Conservation (phyloP, 495 filamentous ascomycete species). For the Trichoderma parareesei region DNA sequence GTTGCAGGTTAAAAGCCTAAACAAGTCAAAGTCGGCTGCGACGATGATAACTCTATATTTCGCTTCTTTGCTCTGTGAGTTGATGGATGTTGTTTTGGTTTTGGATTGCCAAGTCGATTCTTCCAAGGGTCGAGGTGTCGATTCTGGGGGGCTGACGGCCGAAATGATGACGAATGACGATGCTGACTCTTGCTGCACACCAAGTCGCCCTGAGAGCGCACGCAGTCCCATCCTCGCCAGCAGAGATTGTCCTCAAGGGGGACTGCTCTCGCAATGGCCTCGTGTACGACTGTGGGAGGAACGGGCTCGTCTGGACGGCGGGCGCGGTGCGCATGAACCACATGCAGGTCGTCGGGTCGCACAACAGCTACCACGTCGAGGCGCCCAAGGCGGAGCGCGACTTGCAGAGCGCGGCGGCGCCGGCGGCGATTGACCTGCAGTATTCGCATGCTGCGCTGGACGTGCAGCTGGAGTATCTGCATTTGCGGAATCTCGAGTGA, state of each 20-base stretch:
- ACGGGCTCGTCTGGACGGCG: conserved; percentile 16
- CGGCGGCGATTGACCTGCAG: background rate
- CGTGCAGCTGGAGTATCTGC: conserved; percentile 21
- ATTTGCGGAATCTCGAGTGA: conserved; percentile 20
- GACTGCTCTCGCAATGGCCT: background rate
- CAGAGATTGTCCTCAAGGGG: background rate
- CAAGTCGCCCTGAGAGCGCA: background rate
- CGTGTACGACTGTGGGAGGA: background rate
- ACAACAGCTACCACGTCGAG: conserved; percentile 27
- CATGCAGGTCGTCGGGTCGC: conserved; percentile 24
- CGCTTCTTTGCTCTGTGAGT: background rate
- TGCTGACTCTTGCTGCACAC: too few species aligned
- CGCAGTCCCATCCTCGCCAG: background rate
- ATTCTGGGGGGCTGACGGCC: background rate
- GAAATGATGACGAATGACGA: background rate
- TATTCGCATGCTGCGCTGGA: conserved; percentile 17
- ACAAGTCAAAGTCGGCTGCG: background rate
- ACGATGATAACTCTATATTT: background rate
- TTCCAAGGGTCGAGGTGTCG: background rate
- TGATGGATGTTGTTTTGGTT: background rate
- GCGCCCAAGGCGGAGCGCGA: conserved; percentile 15
- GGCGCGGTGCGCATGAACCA: conserved; percentile 18
- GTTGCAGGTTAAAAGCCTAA: too few species aligned
- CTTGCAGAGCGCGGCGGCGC: background rate
- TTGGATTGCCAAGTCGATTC: background rate